Evolutionary conservation across 495 filamentous ascomycete genomes (phyloP), one percentile per base, ranked within the genome.

Genomic region (Trichoderma reesei): DNA sequence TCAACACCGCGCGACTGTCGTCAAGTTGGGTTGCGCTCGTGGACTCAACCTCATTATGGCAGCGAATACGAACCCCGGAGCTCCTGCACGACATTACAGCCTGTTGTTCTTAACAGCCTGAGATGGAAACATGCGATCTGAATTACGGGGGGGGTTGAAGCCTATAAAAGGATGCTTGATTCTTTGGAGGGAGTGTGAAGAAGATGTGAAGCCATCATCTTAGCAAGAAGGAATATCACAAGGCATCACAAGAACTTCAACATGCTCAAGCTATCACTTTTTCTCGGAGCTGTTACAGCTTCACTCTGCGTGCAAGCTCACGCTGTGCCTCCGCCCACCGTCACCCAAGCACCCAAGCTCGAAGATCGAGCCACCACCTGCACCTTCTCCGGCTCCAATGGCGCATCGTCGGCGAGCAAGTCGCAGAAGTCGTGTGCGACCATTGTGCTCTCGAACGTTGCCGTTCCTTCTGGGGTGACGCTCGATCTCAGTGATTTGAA

Each of bases 381-480:
- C 67, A 79, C 76, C 8, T 77, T 82, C 67, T 70, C 72, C 20
- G 65, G 66, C 6, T 67, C 67, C 4, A 73, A 65, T 42, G 72
- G 70, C 65, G 73, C 76, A 44, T 65, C 74, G 33, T 63, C 73
- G 3, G 79, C 75, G 5, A 74, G 68, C 67, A 71, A 68, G 18
- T 73, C 71, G 13, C 78, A 79, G 69, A 69, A 69, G 42, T 71
- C 70, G 26, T 83, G 80, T 67, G 71, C 77, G 5, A 75, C 74
- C 44, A 81, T 83, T 44, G 66, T 73, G 11, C 72, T 83, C 8
- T 69, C 69, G 34, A 73, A 70, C 39, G 70, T 83, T 59, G 71
- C 69, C 39, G 80, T 83, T 33, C 80, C 81, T 5, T 73, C 79
- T 16, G 78, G 78, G 13, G 67, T 69, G 10, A 83, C 81, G 1